A percentile compares a stretch with the other conserved stretches of the same genome.
phyloP scores from a whole-genome alignment of 208 protist genomes.

The Trypanosomatidae sp. region DNA sequence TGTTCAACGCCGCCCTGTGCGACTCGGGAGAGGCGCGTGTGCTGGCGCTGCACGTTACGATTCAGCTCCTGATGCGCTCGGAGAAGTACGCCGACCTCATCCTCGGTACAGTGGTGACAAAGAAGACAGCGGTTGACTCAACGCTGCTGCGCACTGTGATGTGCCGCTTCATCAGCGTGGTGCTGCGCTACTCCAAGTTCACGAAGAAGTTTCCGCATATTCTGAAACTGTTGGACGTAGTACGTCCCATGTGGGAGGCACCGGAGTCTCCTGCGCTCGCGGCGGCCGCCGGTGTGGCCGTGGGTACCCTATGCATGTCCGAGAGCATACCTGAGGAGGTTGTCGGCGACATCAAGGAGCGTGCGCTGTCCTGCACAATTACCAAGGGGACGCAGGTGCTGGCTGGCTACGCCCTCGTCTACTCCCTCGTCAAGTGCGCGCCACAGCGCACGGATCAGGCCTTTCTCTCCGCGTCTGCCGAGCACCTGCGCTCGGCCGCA shows the following conservation, averaged over 20 bases:
- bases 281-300: constrained; percentile 67
- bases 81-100: constrained; percentile 88
- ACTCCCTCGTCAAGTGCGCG: constrained; percentile 65
- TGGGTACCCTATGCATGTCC: constrained; percentile 84
- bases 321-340: constrained; percentile 68
- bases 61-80: constrained; percentile 72
- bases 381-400: constrained; percentile 64
- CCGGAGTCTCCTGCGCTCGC: constrained; percentile 70
- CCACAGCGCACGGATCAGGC: constrained; percentile 54
- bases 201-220: constrained; percentile 79
- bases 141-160: constrained; percentile 82
- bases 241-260: constrained; percentile 72
- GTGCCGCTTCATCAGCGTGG: constrained; percentile 89
- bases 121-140: constrained; percentile 78
- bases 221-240: constrained; percentile 65
- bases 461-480: constrained; percentile 66
- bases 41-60: constrained; percentile 74
- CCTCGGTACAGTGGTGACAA: constrained; percentile 84
- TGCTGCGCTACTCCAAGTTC: constrained; percentile 82
- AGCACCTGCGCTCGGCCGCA: constrained; percentile 55
- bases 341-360: constrained; percentile 72
- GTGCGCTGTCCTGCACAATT: constrained; percentile 53
- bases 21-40: constrained; percentile 81
- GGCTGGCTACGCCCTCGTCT: constrained; percentile 73
- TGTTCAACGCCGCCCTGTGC: constrained; percentile 89